Conservation (phyloP, 805 yeast species). For the Kuraishia ogatae region DNA sequence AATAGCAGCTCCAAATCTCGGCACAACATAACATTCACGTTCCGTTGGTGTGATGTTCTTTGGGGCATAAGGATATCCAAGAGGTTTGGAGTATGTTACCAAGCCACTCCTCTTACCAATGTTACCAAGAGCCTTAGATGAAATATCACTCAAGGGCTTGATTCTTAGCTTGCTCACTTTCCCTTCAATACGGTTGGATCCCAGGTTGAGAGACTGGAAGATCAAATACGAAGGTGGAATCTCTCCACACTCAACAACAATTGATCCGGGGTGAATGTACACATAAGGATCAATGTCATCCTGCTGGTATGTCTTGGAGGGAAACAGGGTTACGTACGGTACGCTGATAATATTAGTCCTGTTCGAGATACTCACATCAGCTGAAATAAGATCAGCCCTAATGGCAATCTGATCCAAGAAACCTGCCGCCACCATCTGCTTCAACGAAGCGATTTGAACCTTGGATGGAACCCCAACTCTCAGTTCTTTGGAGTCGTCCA, state of each 20-base stretch:
- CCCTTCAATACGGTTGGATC: constrained; percentile 36
- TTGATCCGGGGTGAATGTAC: constrained; percentile 74
- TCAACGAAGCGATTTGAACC: constrained; percentile 65
- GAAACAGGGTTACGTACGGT: constrained; percentile 57
- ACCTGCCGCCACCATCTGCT: constrained; percentile 90
- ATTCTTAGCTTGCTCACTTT: constrained; percentile 44
- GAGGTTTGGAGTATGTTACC: constrained; percentile 80
- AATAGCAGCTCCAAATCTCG: constrained; percentile 76
- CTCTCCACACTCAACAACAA: constrained; percentile 50
- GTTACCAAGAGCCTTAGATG: constrained; percentile 68
- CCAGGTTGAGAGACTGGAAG: constrained; percentile 56
- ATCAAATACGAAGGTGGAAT: constrained; percentile 76
- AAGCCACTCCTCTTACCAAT: constrained; percentile 67
- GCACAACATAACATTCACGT: constrained; percentile 84
- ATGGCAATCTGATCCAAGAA: constrained; percentile 86
- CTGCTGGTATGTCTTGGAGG: constrained; percentile 23
- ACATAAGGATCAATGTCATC: constrained; percentile 44
- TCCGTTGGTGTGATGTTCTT: constrained; percentile 54
- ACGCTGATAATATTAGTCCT: constrained; percentile 47
- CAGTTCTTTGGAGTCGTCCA: constrained; percentile 25
- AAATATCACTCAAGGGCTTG: constrained; percentile 68
- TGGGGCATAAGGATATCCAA: constrained; percentile 86
- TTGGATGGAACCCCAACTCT: constrained; percentile 61
- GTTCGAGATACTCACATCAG: constrained; percentile 53
- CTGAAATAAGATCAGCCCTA: constrained; percentile 65